Base-by-base conservation (phyloP, 306 rosid genomes). In the Alnus glutinosa region DNA sequence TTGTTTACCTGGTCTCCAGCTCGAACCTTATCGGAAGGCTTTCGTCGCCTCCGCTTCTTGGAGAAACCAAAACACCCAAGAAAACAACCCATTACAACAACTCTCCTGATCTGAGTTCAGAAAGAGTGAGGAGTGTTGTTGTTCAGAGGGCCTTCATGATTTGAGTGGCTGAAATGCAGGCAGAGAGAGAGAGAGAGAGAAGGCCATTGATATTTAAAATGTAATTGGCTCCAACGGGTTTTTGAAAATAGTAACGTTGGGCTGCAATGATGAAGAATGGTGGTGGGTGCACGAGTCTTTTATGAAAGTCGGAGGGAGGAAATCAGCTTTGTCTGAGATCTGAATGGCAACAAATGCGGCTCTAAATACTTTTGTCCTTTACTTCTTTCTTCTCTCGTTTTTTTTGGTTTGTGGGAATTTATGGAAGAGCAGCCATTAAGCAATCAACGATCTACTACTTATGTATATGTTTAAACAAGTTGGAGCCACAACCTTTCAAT, bases 211-310 rank as follows among this genome's bases (percentile, higher is more conserved):
- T 85, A 66, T 86, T 71, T 79, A 76, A 87, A 79, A 32, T 73
- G 82, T 57, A 85, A 80, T 88, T 88, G 97, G 94, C 96, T 90
- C 96, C 93, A 88, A 87, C 76, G 78, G 85, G 80, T 85, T 86
- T 55, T 94, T 83, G 89, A 94, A 89, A 90, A 82, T 86, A 82
- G 82, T 86, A 81, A 91, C 98, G 98, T 91, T 94, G 89, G 87
- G 76, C 59, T 79, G 80, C 82, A 91, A 89, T 91, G 83, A 86
- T 84, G 78, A 71, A 36, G 74, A n/a, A 10, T 16, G 54, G 54
- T 59, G 85, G 78, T 75, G 66, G 80, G 46, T 42, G 81, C 73
- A 59, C 73, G 46, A 62, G 77, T 50, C 75, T 59, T 8, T 48
- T 48, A 46, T 71, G 28, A 75, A 68, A 37, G 39, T 18, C 6